Percentiles rank a stretch among this genome's conserved stretches.
phyloP scores from a whole-genome alignment of 2,329 filamentous ascomycete species.

The Fusarium sublunatum region DNA sequence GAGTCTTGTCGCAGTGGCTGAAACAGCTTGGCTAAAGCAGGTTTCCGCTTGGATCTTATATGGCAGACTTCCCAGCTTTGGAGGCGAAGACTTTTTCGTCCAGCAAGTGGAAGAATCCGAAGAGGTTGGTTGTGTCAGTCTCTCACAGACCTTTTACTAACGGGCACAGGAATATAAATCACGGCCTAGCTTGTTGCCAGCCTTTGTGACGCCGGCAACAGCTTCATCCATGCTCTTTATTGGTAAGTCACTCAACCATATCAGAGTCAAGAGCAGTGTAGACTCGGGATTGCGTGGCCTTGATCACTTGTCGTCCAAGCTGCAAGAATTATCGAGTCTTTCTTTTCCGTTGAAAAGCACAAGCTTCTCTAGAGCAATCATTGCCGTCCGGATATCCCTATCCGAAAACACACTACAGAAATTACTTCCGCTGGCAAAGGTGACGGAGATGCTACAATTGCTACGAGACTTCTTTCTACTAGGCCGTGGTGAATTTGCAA shows the following conservation, averaged over 20 bases:
- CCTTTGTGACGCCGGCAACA: conserved; percentile 79
- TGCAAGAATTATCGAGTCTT: conserved; percentile 75
- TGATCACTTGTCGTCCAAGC: conserved; percentile 73
- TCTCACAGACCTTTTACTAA: conserved; percentile 6
- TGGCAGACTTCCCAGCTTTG: conserved; percentile 81
- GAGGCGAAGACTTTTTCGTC: conserved; percentile 89
- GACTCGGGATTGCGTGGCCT: conserved; percentile 62
- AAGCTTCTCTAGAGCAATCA: conserved; percentile 77
- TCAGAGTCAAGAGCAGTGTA: conserved; percentile 67
- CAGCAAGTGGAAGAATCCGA: conserved; percentile 59
- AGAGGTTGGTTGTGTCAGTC: conserved; percentile 51
- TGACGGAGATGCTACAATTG: conserved; percentile 80
- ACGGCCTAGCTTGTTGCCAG: conserved; percentile 73
- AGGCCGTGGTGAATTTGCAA: conserved; percentile 89
- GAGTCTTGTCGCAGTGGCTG: conserved; percentile 79
- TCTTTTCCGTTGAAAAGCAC: conserved; percentile 78
- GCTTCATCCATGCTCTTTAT: conserved; percentile 90
- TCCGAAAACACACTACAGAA: conserved; percentile 87
- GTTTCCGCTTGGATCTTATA: conserved; percentile 92
- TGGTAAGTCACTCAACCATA: conserved; percentile 87
- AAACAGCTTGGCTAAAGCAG: conserved; percentile 92
- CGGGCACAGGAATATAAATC: conserved; percentile 66
- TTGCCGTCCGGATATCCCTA: conserved; percentile 80
- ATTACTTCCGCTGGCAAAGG: conserved; percentile 80
- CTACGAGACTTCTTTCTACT: conserved; percentile 89